Evolutionary conservation across 176 grass and related monocot species (phyloP), one percentile per base, ranked within the genome.

Genomic region (Microstegium vimineum): DNA sequence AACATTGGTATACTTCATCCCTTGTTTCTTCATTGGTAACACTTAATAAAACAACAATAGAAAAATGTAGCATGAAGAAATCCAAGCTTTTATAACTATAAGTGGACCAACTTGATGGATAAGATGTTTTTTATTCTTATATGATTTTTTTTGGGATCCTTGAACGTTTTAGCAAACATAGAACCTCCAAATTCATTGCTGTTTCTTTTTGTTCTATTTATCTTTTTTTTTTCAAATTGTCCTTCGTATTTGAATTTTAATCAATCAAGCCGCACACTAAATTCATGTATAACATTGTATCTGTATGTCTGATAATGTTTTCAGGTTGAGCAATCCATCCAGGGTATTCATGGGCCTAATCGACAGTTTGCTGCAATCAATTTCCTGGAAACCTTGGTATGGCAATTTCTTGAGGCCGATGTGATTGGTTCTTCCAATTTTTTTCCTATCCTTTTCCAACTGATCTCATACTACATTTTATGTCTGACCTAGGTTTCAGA

Each of bases 351-450:
- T 77, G 90, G 90, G 14, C 83, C 86, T 62, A 86, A 84, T 86
- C 62, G 79, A 84, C 92, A 98, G 40, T 98, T 90, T 82, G 66
- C 84, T 66, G 92, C 82, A 17, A 93, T 91, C 80, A 90, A 86
- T 86, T 98, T 98, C 79, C 46, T 98, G 35, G 95, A 95, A 81
- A 91, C 84, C 49, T 86, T 98, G 90, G 95, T 98, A 95, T 76
- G 46, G 49, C 10, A 74, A 18, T 76, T 79, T 61, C 66, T 78
- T 82, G 34, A 45, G 67, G 38, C 56, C 65, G 32, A 79, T 62
- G 54, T 40, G 4, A 47, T 72, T 47, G 28, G 4, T 76, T 62
- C 25, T 69, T n/a, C 3, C 42, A 40, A 47, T 36, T 25, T 38
- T 65, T 35, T 66, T 30, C 59, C 59, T 76, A 52, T 46, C 26